A percentile compares a stretch with the other conserved stretches of the same genome.
phyloP scores from a whole-genome alignment of 1,284 basidiomycete genomes.

The Trichosporon sp. region DNA sequence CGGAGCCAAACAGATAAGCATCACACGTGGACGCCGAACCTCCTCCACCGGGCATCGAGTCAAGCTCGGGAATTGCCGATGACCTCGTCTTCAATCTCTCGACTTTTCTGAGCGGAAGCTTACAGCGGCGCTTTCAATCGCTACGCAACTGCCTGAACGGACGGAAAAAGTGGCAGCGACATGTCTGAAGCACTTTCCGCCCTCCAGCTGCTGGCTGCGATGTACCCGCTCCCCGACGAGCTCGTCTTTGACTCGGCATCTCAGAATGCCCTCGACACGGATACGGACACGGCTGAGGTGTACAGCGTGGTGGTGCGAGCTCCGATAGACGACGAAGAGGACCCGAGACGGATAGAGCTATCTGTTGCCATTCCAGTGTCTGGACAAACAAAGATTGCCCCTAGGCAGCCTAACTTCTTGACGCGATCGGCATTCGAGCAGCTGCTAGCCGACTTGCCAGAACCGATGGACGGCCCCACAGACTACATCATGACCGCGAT shows the following conservation, averaged over 20 bases:
- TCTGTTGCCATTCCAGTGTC: constrained; percentile 18
- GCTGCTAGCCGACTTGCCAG: constrained; percentile 25
- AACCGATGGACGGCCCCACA: constrained; percentile 21
- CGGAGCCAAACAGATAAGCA: constrained; percentile 9
- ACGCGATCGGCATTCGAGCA: constrained; percentile 30
- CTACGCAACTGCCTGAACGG: no score
- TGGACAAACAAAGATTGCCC: constrained; percentile 18
- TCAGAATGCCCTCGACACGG: constrained; percentile 22
- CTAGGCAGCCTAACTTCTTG: constrained; percentile 41
- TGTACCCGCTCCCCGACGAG: constrained; percentile 50
- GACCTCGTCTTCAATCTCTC: no score
- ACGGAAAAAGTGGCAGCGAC: neutral
- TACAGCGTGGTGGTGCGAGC: constrained; percentile 25
- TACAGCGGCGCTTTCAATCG: no score
- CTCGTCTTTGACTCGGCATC: constrained; percentile 35
- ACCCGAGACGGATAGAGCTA: constrained; percentile 13
- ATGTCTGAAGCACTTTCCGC: constrained; percentile 30
- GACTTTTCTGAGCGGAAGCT: neutral
- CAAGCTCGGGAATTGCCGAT: constrained; percentile 7
- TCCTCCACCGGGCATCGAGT: neutral
- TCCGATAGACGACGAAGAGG: constrained; percentile 23
- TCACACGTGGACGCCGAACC: neutral
- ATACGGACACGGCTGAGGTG: neutral
- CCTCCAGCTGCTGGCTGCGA: constrained; percentile 47
- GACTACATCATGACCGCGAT: constrained; percentile 43